Evolutionary conservation across 1,284 basidiomycete genomes (phyloP).

Genomic region (Gomphus bonarii): DNA sequence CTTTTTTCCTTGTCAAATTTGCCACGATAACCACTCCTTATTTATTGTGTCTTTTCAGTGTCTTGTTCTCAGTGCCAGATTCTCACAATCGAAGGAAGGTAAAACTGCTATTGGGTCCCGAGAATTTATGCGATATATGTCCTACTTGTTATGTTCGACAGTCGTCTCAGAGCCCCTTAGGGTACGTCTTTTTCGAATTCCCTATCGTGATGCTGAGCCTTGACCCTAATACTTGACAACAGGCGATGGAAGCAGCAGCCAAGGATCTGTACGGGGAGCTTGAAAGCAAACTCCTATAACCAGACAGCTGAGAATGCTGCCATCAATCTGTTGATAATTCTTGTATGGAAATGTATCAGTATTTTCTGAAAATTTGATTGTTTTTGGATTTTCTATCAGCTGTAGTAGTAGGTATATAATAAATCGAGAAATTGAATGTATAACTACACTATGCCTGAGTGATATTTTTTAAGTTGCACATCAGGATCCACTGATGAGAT

Average conservation of each 20-base stretch:
- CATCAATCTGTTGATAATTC: background rate
- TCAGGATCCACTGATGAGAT: no score
- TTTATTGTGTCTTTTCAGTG: background rate
- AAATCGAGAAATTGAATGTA: no score
- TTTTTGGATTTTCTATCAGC: no score
- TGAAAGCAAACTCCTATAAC: conserved; percentile 16
- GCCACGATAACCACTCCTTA: background rate
- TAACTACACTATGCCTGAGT: no score
- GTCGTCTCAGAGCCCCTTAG: conserved; percentile 12
- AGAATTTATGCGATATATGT: conserved; percentile 19
- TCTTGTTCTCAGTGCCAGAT: conserved; percentile 18
- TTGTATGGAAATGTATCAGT: no score
- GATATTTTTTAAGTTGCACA: no score
- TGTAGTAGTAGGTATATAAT: no score
- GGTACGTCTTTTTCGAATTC: conserved; percentile 6
- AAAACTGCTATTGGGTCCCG: conserved; percentile 16
- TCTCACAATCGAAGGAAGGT: conserved; percentile 20
- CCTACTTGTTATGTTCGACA: conserved; percentile 15
- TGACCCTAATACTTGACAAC: background rate
- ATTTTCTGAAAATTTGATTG: no score
- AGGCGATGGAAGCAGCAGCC: conserved; percentile 18
- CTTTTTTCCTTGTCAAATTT: background rate
- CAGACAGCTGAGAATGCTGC: background rate
- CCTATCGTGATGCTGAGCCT: background rate
- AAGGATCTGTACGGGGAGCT: conserved; percentile 18